Evolutionary conservation across 495 filamentous ascomycete species (phyloP), one percentile per base, ranked within the genome.

Genomic region (Lasiosphaeria miniovina): DNA sequence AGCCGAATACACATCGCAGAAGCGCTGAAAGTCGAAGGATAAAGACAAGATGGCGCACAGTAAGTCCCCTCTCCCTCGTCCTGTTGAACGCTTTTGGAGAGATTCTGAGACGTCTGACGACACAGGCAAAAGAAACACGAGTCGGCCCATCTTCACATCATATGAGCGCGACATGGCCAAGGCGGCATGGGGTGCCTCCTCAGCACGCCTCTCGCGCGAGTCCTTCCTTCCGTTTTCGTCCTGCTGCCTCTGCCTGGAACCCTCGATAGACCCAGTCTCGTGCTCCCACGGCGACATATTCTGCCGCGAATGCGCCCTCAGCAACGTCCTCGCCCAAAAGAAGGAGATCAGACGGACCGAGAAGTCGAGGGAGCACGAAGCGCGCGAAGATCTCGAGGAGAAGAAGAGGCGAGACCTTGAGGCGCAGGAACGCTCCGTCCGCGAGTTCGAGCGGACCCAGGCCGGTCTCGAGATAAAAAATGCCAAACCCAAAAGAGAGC

Each of bases 131-230:
- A 88, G 93, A 63, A 97, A 98, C 78, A 97, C 94, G 53, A 95
- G 93, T 57, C 89, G 96, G 48, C 88, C 94, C 17, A 90, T 96
- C 74, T 98, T 97, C 80, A 98, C 94, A 59, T 87, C 93, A 52
- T 86, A 96, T 75, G 94, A 98, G 76, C 88, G 94, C 52, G 79
- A 80, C 57, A 84, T 90, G 40, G 87, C 96, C 38, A 88, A 90
- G 67, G 75, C 81, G 31, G 83, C 84, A 56, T 98, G 95, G 89
- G 87, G 87, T 68, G 84, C 88, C 6, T 90, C 88, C 62, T 82
- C 86, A 36, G 90, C 91, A n/a, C 90, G 90, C 52, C 90, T 98
- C 38, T 85, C 84, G 49, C 89, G 94, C 63, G 94, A 98, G 68
- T 93, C 89, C 59, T 98, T 95, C 79, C 87, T 98, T 24, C 86